Evolutionary conservation across 176 grass and related monocot genomes (phyloP).

Genomic region (Carex myosuroides): DNA sequence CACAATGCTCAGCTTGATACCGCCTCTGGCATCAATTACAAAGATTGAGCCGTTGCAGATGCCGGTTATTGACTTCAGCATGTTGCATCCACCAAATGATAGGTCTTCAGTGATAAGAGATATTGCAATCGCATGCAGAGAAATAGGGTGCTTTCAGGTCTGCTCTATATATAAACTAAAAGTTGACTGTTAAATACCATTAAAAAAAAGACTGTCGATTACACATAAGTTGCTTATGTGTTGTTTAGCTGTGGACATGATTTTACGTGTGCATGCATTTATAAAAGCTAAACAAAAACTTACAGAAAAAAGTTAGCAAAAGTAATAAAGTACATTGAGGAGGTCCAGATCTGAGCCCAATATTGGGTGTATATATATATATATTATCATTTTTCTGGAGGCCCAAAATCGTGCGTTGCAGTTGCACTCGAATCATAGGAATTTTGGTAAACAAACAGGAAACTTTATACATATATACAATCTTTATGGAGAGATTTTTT

Average conservation of each 20-base stretch:
- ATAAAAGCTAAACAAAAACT: background rate
- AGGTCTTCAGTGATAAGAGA: background rate
- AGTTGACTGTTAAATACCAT: background rate
- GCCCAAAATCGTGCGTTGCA: background rate
- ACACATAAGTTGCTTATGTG: background rate
- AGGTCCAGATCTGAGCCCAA: background rate
- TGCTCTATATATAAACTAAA: background rate
- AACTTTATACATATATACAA: background rate
- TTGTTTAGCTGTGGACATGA: background rate
- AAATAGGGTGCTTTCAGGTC: slow-evolving; percentile 15
- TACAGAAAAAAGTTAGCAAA: background rate
- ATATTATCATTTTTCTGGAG: background rate
- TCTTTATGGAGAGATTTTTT: background rate
- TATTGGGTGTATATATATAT: background rate
- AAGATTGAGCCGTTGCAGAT: background rate
- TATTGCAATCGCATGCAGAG: background rate
- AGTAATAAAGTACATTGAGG: background rate
- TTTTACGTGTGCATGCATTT: background rate
- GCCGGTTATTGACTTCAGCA: slow-evolving; percentile 15
- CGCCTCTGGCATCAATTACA: background rate
- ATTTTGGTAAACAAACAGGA: background rate
- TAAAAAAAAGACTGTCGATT: background rate
- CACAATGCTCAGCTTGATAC: background rate
- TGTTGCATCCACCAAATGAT: background rate
- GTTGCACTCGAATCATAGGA: background rate